These are phyloP conservation scores for Verticillium nubilum DNA, from an alignment of 2,329 filamentous ascomycete species.

Conservation along the genomic window DNA sequence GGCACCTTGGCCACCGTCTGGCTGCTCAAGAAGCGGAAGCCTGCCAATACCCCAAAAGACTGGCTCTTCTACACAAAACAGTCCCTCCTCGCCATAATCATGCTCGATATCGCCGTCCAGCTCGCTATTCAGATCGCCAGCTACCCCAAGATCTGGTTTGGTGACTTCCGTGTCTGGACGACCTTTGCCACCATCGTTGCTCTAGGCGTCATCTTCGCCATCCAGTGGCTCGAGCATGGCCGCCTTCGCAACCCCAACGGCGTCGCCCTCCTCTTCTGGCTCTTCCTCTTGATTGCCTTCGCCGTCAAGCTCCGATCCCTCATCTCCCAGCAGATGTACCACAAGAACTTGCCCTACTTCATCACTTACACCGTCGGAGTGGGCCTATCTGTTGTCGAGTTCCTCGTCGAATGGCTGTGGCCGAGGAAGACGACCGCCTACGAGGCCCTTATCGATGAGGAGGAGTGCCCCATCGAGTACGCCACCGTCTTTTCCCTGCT, in stretches of 20 bases:
- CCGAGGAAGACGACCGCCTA: conserved; percentile 68
- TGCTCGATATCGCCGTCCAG: conserved; percentile 65
- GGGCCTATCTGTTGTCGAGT: conserved; percentile 64
- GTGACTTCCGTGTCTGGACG: conserved; percentile 84
- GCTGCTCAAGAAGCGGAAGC: conserved; percentile 64
- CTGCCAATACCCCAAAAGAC: conserved; percentile 67
- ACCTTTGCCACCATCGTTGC: conserved; percentile 67
- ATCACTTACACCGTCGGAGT: conserved; percentile 67
- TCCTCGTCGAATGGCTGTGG: conserved; percentile 78
- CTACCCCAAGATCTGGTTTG: conserved; percentile 64
- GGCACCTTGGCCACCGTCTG: conserved; percentile 77
- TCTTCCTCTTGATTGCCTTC: conserved; percentile 74
- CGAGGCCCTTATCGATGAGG: conserved; percentile 51
- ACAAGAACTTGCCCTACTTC: conserved; percentile 66
- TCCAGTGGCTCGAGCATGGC: conserved; percentile 84
- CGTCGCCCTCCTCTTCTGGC: conserved; percentile 87
- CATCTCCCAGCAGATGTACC: conserved; percentile 69
- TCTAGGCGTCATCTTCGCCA: conserved; percentile 65
- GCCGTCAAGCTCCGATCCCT: conserved; percentile 82
- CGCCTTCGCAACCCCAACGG: conserved; percentile 80
- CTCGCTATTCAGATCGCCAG: conserved; percentile 69
- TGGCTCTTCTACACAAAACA: conserved; percentile 93
- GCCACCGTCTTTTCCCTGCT: conserved; percentile 89
- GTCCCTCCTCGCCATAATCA: conserved; percentile 64
- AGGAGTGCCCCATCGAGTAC: conserved; percentile 74